Conservation (phyloP, 371 early-diverging fungal genomes). For the Mortierella sp. region DNA sequence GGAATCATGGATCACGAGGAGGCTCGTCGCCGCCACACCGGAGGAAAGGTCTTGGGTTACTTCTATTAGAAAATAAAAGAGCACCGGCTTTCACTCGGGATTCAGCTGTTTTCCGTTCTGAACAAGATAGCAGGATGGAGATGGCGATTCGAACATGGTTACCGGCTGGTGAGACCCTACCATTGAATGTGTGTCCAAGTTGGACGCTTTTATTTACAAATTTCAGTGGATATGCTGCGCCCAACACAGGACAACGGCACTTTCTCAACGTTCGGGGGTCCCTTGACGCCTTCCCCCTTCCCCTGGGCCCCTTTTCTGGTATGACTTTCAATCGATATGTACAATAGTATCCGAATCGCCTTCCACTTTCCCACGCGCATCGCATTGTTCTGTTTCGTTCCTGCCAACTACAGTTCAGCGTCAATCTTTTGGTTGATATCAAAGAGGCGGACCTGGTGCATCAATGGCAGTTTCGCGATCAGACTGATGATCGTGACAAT, state of each 20-base stretch:
- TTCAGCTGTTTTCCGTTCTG: conserved; percentile 4
- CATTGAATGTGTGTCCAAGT: no score
- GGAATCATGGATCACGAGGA: conserved; percentile 99
- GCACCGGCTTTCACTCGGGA: not conserved
- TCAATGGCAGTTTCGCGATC: conserved; percentile 92
- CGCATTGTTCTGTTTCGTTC: no score
- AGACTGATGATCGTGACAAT: conserved; percentile 81
- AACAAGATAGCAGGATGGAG: conserved; percentile 8
- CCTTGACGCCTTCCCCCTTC: no score
- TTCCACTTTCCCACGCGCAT: no score
- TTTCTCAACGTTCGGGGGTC: no score
- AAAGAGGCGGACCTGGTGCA: conserved; percentile 96
- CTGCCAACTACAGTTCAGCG: not conserved
- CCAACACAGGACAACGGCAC: no score
- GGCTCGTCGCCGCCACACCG: conserved; percentile 97
- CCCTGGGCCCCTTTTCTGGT: no score
- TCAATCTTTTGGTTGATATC: conserved; percentile 84
- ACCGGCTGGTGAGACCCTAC: no score
- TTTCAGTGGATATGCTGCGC: no score
- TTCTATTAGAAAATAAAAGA: conserved; percentile 63
- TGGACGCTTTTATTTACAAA: no score
- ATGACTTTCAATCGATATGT: no score
- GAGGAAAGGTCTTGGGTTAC: conserved; percentile 99
- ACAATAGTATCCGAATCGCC: no score
- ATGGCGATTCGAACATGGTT: not conserved